Evolutionary conservation across 1,284 basidiomycete genomes (phyloP).

Genomic region (Takashimella tepidaria): DNA sequence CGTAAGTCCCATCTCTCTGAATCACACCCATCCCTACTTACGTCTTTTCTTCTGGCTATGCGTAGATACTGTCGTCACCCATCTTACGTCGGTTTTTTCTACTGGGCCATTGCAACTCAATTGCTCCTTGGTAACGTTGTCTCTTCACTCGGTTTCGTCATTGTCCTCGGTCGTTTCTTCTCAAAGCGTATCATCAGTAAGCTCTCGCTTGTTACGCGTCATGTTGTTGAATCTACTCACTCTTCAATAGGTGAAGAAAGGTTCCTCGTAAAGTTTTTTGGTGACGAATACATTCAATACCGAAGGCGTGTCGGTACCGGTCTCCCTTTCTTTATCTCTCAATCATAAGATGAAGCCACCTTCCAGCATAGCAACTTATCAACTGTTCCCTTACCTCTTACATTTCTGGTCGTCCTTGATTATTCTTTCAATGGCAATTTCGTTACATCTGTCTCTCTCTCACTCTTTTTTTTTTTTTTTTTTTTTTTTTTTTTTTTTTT

Average conservation of each 20-base stretch:
- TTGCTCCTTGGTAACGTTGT: constrained; percentile 84
- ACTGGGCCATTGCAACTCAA: constrained; percentile 95
- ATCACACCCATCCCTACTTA: background rate
- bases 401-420: too few relatives aligned
- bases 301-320: constrained; percentile 62
- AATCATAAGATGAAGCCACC: too few relatives aligned
- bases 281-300: constrained; percentile 68
- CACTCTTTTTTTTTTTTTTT: too few relatives aligned
- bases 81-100: constrained; percentile 95
- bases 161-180: constrained; percentile 82
- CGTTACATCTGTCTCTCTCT: too few relatives aligned
- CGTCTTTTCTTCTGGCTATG: background rate
- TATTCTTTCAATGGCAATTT: too few relatives aligned
- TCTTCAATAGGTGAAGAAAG: constrained; percentile 56
- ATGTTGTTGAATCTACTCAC: background rate
- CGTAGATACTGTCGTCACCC: constrained; percentile 87
- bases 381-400: too few relatives aligned
- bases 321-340: constrained; percentile 54
- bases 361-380: too few relatives aligned
- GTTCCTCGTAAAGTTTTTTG: constrained; percentile 72
- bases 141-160: constrained; percentile 48
- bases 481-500: too few relatives aligned
- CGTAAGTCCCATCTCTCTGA: constrained; percentile 52
- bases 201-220: constrained; percentile 29
- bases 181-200: constrained; percentile 68